Base-by-base conservation (phyloP, 495 filamentous ascomycete genomes). In the Hyaloscypha finlandica region DNA sequence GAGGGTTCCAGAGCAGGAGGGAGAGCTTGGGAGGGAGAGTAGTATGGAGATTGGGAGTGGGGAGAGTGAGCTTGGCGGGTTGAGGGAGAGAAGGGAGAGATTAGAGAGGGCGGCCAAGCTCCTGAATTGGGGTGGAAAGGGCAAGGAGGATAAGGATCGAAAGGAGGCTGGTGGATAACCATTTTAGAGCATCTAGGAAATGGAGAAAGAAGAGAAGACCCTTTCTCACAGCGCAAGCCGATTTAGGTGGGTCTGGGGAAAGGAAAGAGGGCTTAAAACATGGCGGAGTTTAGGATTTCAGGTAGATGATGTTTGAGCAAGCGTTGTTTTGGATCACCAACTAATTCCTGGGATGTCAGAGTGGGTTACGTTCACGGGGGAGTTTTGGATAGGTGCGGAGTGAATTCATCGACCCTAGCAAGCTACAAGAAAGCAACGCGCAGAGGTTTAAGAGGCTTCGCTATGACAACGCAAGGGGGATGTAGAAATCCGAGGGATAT, bases 401-500 rank as follows among this genome's bases (percentile, higher is more conserved):
- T 68, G 63, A 68, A 66, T 70, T 69, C 57, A 65, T 67, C 57
- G 51, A 68, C 53, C 71, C 54, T 66, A 58, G 42, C 56, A 61
- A 70, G 68, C 61, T 66, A 70, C 65, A 33, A 31, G 39, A 56
- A 45, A 63, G 65, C 45, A 70, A 65, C 59, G 60, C 14, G 29
- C 65, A 48, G 61, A 68, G 63, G 66, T 56, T 62, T 57, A 11
- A 71, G 37, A 64, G 61, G 64, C 58, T 68, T 67, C 63, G 68
- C 66, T 74, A 74, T 71, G 71, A 74, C 69, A 71, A 73, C 65
- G 66, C 66, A 65, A 68, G 45, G 51, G 65, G 60, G 57, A 72
- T 65, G 68, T 68, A 70, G 71, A 73, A 65, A 71, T 71, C 71
- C 69, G 59, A 66, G 14, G 71, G 69, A 73, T 73, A 73, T 69